Percentiles rank a stretch among this genome's conserved stretches.
Conservation (phyloP, 1,284 basidiomycete genomes). For the Lentinula novae-zelandiae region DNA sequence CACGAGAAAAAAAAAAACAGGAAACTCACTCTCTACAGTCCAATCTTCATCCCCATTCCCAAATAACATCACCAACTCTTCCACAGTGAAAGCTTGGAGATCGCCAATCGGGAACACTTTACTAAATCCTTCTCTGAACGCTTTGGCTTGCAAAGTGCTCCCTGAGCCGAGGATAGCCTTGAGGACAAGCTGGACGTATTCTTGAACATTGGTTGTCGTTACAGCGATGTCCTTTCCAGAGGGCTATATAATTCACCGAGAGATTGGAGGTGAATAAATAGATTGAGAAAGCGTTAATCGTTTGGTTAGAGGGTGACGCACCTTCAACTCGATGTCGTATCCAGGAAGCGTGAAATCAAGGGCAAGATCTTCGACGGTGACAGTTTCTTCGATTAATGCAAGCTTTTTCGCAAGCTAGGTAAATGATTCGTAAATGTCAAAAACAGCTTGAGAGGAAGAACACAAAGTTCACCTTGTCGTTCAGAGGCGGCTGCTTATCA, state of each 20-base stretch:
- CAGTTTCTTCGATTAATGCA: slow-evolving; percentile 48
- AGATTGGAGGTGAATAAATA: too few relatives aligned
- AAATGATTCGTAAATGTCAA: not conserved
- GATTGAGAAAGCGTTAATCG: too few relatives aligned
- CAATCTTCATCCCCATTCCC: slow-evolving; percentile 96
- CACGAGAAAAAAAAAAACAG: not conserved
- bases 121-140: slow-evolving; percentile 88
- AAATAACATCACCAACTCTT: slow-evolving; percentile 92
- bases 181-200: slow-evolving; percentile 82
- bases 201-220: slow-evolving; percentile 81
- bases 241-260: slow-evolving; percentile 37
- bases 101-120: slow-evolving; percentile 93
- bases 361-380: slow-evolving; percentile 82
- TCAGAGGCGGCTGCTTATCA: slow-evolving; percentile 22
- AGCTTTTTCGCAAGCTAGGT: slow-evolving; percentile 52
- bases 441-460: not conserved
- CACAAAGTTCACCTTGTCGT: slow-evolving; percentile 47
- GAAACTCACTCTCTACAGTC: slow-evolving; percentile 77
- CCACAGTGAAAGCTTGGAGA: slow-evolving; percentile 88
- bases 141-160: slow-evolving; percentile 70
- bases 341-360: slow-evolving; percentile 97
- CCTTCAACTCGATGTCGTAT: slow-evolving; percentile 86
- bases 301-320: slow-evolving; percentile 22
- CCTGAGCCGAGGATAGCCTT: slow-evolving; percentile 82
- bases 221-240: slow-evolving; percentile 80